Base-by-base conservation (phyloP, 805 yeast species). In the Yamadazyma endophytica region DNA sequence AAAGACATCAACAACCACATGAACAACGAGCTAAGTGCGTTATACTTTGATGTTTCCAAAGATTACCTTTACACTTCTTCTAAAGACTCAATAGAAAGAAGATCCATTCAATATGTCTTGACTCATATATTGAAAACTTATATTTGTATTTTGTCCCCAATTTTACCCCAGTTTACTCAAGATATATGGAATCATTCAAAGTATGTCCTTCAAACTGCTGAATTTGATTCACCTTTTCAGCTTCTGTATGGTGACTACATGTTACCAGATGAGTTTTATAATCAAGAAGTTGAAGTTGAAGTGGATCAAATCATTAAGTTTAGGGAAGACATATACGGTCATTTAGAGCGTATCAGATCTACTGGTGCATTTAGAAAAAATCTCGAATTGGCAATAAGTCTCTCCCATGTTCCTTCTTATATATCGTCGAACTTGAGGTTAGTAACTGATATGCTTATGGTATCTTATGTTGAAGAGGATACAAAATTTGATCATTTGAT, bases 11-110 rank as follows among this genome's bases (percentile, higher is more conserved):
- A 82, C 43, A 71, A 74, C 34, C 88, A 86, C 49, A 70, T 88
- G 68, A 86, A 82, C 48, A 70, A 75, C 14, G 79, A 77, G 13
- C 66, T 89, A 34, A 87, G 96, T 13, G 76, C 97, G 0, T 64
- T 81, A 18, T 92, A 90, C 56, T 88, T 92, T 56, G 95, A 87
- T 49, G 70, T 85, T 17, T 75, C 82, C 23, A 92, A 92, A 49
- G 97, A 92, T 49, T 65, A 82, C 29, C 65, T 92, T 12, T 92
- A 92, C 53, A 82, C 95, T 0, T 92, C 84, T 39, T 40, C 54
- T 0, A 30, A 46, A 1, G 54, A 57, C 17, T 73, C 82, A 0
- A 25, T 50, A 2, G 63, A 72, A 12, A 70, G 95, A 35, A 61
- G 73, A 32, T 61, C 78, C 2, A 70, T 74, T 6, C 90, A 83